phyloP scores from a whole-genome alignment of 164 flowering plant species.

The Akebia trifoliata region DNA sequence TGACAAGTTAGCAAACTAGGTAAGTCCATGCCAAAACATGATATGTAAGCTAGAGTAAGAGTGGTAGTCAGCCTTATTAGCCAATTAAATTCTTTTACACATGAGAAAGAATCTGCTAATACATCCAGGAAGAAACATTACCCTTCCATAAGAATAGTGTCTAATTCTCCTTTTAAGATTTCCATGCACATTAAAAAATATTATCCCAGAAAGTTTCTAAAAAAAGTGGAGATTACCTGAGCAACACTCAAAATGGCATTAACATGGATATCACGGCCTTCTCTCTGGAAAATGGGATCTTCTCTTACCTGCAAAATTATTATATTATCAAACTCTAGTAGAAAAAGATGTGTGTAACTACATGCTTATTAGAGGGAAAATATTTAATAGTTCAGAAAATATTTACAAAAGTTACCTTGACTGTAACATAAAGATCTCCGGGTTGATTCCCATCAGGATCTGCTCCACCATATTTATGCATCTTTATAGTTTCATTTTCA shows the following conservation, averaged over 20 bases:
- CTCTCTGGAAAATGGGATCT: slow-evolving; percentile 92
- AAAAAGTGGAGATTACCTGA: slow-evolving; percentile 47
- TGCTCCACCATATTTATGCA: slow-evolving; percentile 74
- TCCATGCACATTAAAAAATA: too few relatives aligned
- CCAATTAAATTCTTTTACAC: too few relatives aligned
- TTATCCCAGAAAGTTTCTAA: background rate
- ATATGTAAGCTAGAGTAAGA: too few relatives aligned
- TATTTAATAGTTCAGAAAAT: background rate
- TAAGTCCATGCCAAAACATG: too few relatives aligned
- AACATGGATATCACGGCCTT: slow-evolving; percentile 89
- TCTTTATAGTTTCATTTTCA: slow-evolving; percentile 60
- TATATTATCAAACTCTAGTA: too few relatives aligned
- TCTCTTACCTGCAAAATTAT: slow-evolving; percentile 57
- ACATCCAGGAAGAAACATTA: too few relatives aligned
- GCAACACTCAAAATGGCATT: slow-evolving; percentile 71
- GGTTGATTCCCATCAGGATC: slow-evolving; percentile 95
- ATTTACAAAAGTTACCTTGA: slow-evolving; percentile 46
- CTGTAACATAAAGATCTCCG: slow-evolving; percentile 83
- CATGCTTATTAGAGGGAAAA: background rate
- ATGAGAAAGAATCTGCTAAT: too few relatives aligned
- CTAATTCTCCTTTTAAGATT: too few relatives aligned
- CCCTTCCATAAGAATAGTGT: too few relatives aligned
- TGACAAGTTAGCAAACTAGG: too few relatives aligned
- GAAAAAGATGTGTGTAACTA: too few relatives aligned
- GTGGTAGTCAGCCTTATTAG: too few relatives aligned